Conservation (phyloP, 1,139 yeast genomes). For the Candida pseudoviswanathii region DNA sequence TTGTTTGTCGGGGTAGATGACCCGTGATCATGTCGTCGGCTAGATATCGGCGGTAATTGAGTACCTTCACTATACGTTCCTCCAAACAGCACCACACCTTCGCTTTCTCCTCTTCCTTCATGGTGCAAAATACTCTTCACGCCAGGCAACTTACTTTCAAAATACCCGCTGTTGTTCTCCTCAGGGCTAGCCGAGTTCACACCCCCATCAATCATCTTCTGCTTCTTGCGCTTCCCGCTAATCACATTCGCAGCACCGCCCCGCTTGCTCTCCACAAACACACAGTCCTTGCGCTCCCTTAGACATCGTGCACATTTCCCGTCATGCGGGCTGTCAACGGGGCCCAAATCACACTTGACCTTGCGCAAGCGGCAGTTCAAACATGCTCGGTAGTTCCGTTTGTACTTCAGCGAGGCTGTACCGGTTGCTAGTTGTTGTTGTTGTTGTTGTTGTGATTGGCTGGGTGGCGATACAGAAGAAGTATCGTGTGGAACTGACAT, state of each 20-base stretch:
- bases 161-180: not conserved
- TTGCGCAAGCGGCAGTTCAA: slow-evolving; percentile 80
- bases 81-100: no score
- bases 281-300: slow-evolving; percentile 80
- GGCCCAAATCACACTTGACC: slow-evolving; percentile 83
- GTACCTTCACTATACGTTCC: not conserved
- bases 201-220: slow-evolving; percentile 4
- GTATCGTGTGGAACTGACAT: not conserved
- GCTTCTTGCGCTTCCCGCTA: slow-evolving; percentile 35
- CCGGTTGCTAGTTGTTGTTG: slow-evolving; percentile 1
- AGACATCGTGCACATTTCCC: slow-evolving; percentile 88
- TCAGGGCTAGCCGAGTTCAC: not conserved
- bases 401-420: slow-evolving; percentile 29
- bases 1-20: not conserved
- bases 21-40: slow-evolving; percentile 1
- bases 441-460: slow-evolving; percentile 2
- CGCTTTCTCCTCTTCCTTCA: not conserved
- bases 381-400: slow-evolving; percentile 80
- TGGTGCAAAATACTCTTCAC: slow-evolving; percentile 10
- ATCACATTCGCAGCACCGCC: slow-evolving; percentile 56
- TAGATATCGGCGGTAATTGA: slow-evolving; percentile 1
- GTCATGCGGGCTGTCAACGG: slow-evolving; percentile 67
- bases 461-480: not conserved
- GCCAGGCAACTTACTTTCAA: slow-evolving; percentile 9
- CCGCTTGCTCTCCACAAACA: slow-evolving; percentile 65